Conservation (phyloP, 441 rosid species). For the Populus trichocarpa region DNA sequence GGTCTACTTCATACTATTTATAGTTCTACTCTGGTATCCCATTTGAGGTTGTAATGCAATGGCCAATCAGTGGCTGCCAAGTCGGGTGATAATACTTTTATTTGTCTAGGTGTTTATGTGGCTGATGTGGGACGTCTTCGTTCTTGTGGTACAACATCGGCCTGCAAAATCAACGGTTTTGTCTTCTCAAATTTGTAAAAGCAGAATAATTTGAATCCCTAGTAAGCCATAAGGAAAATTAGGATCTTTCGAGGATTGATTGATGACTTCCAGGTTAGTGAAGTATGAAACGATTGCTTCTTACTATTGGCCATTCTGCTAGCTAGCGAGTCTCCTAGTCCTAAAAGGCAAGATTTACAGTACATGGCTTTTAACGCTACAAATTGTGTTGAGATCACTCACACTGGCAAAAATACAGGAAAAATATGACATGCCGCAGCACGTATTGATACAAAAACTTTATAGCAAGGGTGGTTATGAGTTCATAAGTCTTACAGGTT, state of each 20-base stretch:
- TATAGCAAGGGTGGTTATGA: too few species aligned
- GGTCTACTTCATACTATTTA: conserved; percentile 8
- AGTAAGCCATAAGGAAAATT: neutral
- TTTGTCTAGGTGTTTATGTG: conserved; percentile 7
- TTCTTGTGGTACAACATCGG: neutral
- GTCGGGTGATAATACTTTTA: conserved; percentile 11
- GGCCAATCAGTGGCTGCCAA: conserved; percentile 16
- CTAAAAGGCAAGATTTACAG: conserved; percentile 1
- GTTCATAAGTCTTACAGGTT: too few species aligned
- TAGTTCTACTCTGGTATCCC: conserved; percentile 17
- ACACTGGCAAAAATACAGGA: too few species aligned
- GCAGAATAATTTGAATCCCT: neutral
- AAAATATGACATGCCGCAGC: too few species aligned
- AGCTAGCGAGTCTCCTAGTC: neutral
- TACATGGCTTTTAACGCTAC: neutral
- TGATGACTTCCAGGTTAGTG: neutral
- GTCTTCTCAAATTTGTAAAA: neutral
- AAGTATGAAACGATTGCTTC: neutral
- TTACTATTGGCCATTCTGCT: neutral
- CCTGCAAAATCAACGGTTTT: conserved; percentile 1
- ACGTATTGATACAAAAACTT: too few species aligned
- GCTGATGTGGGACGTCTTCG: conserved; percentile 3
- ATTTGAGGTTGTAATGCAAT: conserved; percentile 23
- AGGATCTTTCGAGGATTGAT: neutral
- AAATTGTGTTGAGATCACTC: too few species aligned